Percentiles rank a stretch among this genome's conserved stretches.
Conservation (phyloP, 2,329 filamentous ascomycete genomes). For the Lecanicillium sp. region DNA sequence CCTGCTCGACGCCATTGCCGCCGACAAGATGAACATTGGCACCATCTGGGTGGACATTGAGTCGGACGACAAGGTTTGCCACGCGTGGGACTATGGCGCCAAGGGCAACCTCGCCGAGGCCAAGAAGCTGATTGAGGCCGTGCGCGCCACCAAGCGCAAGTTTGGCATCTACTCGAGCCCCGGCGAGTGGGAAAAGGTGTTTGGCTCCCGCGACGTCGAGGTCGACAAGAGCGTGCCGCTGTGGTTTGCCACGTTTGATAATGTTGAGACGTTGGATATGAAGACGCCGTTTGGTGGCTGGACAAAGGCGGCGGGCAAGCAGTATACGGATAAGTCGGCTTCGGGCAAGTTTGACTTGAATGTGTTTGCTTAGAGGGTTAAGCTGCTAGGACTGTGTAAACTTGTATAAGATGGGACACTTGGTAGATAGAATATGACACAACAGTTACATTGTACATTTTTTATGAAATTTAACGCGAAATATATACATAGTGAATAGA, state of each 20-base stretch:
- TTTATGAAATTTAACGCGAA: too few relatives aligned
- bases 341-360: conserved; percentile 7
- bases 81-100: conserved; percentile 7
- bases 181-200: conserved; percentile 6
- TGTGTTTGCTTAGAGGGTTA: conserved; percentile 1
- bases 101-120: conserved; percentile 6
- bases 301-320: conserved; percentile 8
- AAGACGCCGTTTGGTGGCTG: conserved; percentile 9
- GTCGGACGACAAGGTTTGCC: conserved; percentile 6
- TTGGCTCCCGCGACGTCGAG: conserved; percentile 3
- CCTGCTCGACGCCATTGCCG: conserved; percentile 3
- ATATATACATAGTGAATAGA: too few relatives aligned
- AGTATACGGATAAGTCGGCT: conserved; percentile 7
- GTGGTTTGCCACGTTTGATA: conserved; percentile 10
- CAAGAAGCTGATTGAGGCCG: conserved; percentile 28
- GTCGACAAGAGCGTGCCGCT: conserved; percentile 7
- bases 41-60: conserved; percentile 9
- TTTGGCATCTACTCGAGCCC: conserved; percentile 8
- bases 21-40: conserved; percentile 6
- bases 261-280: conserved; percentile 7
- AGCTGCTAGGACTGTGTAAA: too few relatives aligned
- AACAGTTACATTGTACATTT: too few relatives aligned
- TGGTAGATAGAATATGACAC: too few relatives aligned
- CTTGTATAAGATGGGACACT: too few relatives aligned
- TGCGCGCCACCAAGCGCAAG: conserved; percentile 3